Evolutionary conservation across 129 eudicot genomes (phyloP), one percentile per base, ranked within the genome.

Genomic region (Gnaphalium uliginosum): DNA sequence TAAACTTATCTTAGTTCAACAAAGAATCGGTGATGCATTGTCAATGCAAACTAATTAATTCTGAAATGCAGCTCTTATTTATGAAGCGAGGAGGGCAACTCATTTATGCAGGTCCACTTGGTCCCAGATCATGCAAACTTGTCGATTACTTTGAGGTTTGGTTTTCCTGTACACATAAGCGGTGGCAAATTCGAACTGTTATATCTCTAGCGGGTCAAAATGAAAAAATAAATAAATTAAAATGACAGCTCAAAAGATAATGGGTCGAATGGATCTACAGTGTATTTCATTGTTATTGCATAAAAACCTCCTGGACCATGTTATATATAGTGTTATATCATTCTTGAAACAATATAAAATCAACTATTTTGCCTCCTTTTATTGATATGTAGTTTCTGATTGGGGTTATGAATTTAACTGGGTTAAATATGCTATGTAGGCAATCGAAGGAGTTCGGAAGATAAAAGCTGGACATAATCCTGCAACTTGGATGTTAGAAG

Each of bases 401-500:
- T 9, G 25, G 24, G 46, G 75, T 72, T 37, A 6, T 19, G 15
- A 66, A 26, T 56, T 79, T 14, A 57, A 71, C 74, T 41, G 71
- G 19, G 46, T 18, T 58, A 62, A 15, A 68, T 68, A 46, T 71
- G 62, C 25, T 37, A 50, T 87, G 68, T 75, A 94, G 98, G 91
- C 88, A 50, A 75, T 88, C 56, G 96, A 90, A 81, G 98, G 99
- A 86, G 93, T 89, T 27, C 69, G 68, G 41, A 94, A 80, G 79
- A 94, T 94, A 68, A 85, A 68, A 80, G 84, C 92, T 72, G 99
- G 97, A 74, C 79, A 83, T 68, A 94, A 94, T 82, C 99, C 99
- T 67, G 97, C 99, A 43, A 89, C 97, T 66, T 94, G 99, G 99
- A 94, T 94, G 96, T 83, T 94, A 75, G 99, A 94, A 72, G 97